Conservation (phyloP, 257 asterid species). For the Coffea canephora region DNA sequence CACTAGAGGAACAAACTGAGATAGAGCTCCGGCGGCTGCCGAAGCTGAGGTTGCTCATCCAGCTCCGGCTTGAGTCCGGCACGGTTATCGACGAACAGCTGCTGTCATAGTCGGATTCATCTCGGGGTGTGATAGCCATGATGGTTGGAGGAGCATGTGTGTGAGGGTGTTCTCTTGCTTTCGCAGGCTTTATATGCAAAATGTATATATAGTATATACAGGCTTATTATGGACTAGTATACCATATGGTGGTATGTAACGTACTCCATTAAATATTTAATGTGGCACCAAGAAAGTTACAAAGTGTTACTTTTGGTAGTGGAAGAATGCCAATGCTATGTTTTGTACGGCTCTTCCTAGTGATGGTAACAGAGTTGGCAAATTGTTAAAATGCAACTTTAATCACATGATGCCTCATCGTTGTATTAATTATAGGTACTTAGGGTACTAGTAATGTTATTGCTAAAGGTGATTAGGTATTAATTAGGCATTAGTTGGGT, state of each 20-base stretch:
- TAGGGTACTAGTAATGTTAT: not conserved
- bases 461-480: not conserved
- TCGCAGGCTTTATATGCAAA: slow-evolving; percentile 22
- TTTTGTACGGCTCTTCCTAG: not conserved
- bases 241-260: not conserved
- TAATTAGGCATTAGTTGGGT: slow-evolving; percentile 9
- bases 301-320: slow-evolving; percentile 26
- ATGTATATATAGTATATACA: slow-evolving; percentile 3
- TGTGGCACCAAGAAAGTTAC: slow-evolving; percentile 24
- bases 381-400: slow-evolving; percentile 12
- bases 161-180: slow-evolving; percentile 15
- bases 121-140: slow-evolving; percentile 39
- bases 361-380: slow-evolving; percentile 1
- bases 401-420: slow-evolving; percentile 22
- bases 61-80: slow-evolving; percentile 47
- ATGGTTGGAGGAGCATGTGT: slow-evolving; percentile 31
- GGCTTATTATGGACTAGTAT: slow-evolving; percentile 6
- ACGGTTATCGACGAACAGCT: slow-evolving; percentile 43
- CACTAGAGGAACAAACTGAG: slow-evolving; percentile 25
- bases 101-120: slow-evolving; percentile 49
- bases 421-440: not conserved
- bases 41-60: slow-evolving; percentile 44
- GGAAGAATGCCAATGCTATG: slow-evolving; percentile 13
- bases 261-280: not conserved
- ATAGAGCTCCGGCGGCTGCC: slow-evolving; percentile 43